phyloP scores from a whole-genome alignment of 495 filamentous ascomycete genomes.

The Zalerion maritima region DNA sequence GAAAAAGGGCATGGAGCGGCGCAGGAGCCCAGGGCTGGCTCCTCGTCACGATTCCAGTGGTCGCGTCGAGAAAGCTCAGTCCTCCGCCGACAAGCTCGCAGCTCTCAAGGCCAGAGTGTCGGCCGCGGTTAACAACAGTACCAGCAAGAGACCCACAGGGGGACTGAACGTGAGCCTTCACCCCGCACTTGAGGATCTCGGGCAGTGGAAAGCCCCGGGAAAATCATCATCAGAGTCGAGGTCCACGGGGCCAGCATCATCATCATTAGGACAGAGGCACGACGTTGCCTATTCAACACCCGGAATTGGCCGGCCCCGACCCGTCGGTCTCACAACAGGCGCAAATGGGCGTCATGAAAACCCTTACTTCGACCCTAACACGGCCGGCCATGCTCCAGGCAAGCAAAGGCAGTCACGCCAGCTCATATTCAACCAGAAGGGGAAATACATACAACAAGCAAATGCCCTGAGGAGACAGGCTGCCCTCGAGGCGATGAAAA shows the following conservation, averaged over 20 bases:
- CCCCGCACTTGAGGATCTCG: conserved; percentile 67
- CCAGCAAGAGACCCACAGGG: conserved; percentile 46
- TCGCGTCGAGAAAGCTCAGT: conserved; percentile 36
- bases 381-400: conserved; percentile 47
- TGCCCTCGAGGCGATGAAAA: conserved; percentile 85
- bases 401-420: conserved; percentile 54
- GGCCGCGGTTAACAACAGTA: conserved; percentile 48
- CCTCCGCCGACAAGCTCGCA: conserved; percentile 43
- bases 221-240: conserved; percentile 9
- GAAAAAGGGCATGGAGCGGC: conserved; percentile 29
- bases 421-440: conserved; percentile 86
- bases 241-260: conserved; percentile 11
- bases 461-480: conserved; percentile 75
- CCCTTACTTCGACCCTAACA: conserved; percentile 70
- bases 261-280: conserved; percentile 9
- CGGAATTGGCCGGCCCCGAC: conserved; percentile 33
- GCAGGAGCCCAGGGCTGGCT: conserved; percentile 29
- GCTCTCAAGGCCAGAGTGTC: conserved; percentile 75
- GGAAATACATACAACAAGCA: conserved; percentile 90
- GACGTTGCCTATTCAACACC: conserved; percentile 4
- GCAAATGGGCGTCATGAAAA: too few relatives aligned
- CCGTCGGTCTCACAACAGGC: too few relatives aligned
- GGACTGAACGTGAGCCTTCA: conserved; percentile 85
- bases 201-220: conserved; percentile 40
- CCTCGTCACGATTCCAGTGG: conserved; percentile 36